phyloP scores from a whole-genome alignment of 768 basidiomycete genomes.

The Bullera alba region DNA sequence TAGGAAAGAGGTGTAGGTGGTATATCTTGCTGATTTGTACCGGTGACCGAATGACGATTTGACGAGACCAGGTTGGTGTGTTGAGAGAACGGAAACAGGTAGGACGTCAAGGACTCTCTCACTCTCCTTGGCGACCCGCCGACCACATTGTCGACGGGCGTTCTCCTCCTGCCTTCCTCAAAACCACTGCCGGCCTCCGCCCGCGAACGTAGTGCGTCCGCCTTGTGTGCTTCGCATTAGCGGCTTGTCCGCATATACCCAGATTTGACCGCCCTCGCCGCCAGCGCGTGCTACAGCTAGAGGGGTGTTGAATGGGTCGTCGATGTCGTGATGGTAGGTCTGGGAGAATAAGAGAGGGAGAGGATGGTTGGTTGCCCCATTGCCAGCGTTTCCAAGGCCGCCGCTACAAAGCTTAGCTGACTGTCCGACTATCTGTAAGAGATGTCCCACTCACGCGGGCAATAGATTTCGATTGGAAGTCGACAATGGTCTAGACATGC shows the following conservation, averaged over 20 bases:
- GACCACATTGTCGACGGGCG: conserved; percentile 36
- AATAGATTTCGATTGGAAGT: conserved; percentile 27
- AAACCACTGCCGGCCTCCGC: conserved; percentile 46
- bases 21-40: not conserved
- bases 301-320: conserved; percentile 18
- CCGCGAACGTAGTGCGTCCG: conserved; percentile 28
- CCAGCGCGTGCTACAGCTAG: conserved; percentile 39
- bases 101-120: conserved; percentile 46
- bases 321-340: conserved; percentile 20
- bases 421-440: not conserved
- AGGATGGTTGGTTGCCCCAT: conserved; percentile 23
- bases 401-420: conserved; percentile 11
- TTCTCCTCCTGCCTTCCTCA: conserved; percentile 46
- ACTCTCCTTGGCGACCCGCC: conserved; percentile 41
- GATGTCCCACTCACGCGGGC: conserved; percentile 34
- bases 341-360: conserved; percentile 22
- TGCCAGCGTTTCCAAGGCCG: conserved; percentile 32
- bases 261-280: conserved; percentile 37
- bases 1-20: conserved; percentile 18
- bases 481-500: conserved; percentile 15
- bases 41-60: conserved; percentile 3
- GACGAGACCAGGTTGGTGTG: not conserved
- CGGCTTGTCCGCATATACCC: conserved; percentile 31
- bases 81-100: conserved; percentile 37
- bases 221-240: not conserved